phyloP scores from a whole-genome alignment of 2,329 filamentous ascomycete genomes.

The Harringtonia lauricola region DNA sequence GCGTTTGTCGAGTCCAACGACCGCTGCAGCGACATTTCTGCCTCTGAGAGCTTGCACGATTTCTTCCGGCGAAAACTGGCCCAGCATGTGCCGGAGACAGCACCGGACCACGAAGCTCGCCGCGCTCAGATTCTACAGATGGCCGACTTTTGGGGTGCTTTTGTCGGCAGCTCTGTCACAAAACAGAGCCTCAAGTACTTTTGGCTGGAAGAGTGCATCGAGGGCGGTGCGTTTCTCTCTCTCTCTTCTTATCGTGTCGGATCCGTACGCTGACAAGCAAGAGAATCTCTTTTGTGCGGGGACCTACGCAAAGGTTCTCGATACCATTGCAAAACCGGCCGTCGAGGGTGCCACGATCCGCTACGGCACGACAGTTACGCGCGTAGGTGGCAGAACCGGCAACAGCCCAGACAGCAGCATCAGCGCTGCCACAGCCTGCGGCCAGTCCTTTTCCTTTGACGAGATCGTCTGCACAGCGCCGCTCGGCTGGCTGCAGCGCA shows the following conservation, averaged over 20 bases:
- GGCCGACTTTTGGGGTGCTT: slow-evolving; percentile 59
- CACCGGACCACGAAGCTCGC: slow-evolving; percentile 26
- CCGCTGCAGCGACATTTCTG: slow-evolving; percentile 34
- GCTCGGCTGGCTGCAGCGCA: slow-evolving; percentile 54
- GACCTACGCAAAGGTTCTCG: slow-evolving; percentile 48
- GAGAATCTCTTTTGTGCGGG: slow-evolving; percentile 50
- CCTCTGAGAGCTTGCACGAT: slow-evolving; percentile 37
- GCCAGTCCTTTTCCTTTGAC: slow-evolving; percentile 43
- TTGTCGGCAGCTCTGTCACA: slow-evolving; percentile 53
- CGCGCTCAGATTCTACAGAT: slow-evolving; percentile 36
- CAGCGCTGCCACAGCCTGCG: slow-evolving; percentile 33
- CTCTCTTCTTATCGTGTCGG: too few relatives aligned
- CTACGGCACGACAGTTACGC: slow-evolving; percentile 34
- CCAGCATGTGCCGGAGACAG: slow-evolving; percentile 34
- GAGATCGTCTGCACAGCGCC: slow-evolving; percentile 59
- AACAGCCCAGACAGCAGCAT: slow-evolving; percentile 17
- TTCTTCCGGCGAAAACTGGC: slow-evolving; percentile 37
- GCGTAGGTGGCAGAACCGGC: slow-evolving; percentile 23
- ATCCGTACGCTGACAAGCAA: slow-evolving; percentile 16
- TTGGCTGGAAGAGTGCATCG: slow-evolving; percentile 68
- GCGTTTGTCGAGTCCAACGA: slow-evolving; percentile 58
- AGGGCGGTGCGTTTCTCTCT: slow-evolving; percentile 49
- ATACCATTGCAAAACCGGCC: slow-evolving; percentile 46
- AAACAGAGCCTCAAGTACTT: slow-evolving; percentile 65
- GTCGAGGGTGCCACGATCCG: slow-evolving; percentile 42